phyloP scores from a whole-genome alignment of 2,329 filamentous ascomycete species.

The Claviceps digitariae region DNA sequence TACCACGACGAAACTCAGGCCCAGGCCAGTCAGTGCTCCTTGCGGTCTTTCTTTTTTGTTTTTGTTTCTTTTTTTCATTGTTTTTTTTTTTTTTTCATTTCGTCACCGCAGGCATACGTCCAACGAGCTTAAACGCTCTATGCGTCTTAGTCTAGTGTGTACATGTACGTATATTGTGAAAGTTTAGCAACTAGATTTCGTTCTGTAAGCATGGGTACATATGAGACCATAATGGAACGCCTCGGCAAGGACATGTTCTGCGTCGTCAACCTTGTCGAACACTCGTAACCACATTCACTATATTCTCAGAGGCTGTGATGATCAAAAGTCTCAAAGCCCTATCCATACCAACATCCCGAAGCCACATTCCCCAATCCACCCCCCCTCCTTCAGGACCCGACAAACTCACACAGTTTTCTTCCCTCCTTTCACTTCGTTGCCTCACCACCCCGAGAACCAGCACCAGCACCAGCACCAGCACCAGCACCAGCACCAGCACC shows the following conservation, averaged over 20 bases:
- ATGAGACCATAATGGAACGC: no score
- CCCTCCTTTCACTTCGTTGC: not conserved
- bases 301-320: no score
- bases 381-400: no score
- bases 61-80: not conserved
- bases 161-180: not conserved
- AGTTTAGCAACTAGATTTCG: not conserved
- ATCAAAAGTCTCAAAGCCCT: no score
- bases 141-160: not conserved
- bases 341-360: no score
- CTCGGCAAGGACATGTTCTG: not conserved
- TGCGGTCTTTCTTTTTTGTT: constrained; percentile 6
- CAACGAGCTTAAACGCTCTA: no score
- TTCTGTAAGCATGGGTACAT: no score
- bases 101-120: no score
- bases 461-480: no score
- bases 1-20: not conserved
- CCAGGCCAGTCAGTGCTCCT: not conserved
- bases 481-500: no score
- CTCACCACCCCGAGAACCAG: constrained; percentile 2
- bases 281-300: no score
- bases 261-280: not conserved
- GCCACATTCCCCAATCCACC: no score
- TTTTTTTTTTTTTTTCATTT: not conserved
- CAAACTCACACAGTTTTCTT: not conserved